These are phyloP conservation scores for Coemansia sp. DNA, from an alignment of 192 early-diverging fungal species.

Conservation along the genomic window DNA sequence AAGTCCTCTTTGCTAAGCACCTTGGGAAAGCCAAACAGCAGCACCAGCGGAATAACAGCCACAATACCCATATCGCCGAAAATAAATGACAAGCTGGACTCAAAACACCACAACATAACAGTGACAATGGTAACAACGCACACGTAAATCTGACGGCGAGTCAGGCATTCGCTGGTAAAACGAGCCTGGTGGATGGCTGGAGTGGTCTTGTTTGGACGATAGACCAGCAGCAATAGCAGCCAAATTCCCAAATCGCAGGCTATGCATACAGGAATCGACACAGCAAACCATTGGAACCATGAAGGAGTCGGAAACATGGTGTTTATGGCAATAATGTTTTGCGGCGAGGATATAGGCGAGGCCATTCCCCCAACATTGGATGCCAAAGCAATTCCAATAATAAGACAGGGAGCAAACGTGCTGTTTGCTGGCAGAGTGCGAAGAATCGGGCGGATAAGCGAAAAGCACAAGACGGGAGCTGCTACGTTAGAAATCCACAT, in stretches of 20 bases:
- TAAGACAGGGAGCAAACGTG: constrained; percentile 79
- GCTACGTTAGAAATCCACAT: constrained; percentile 99
- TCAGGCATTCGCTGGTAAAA: constrained; percentile 37
- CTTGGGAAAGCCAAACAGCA: constrained; percentile 84
- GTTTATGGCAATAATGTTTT: constrained; percentile 93
- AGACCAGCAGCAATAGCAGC: constrained; percentile 75
- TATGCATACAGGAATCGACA: constrained; percentile 83
- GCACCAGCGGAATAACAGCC: constrained; percentile 85
- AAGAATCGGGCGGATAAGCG: constrained; percentile 89
- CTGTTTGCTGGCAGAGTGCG: constrained; percentile 80
- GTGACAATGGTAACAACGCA: constrained; percentile 68
- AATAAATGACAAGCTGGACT: constrained; percentile 65
- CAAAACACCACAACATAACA: constrained; percentile 88
- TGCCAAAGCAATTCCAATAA: constrained; percentile 95
- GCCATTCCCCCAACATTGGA: constrained; percentile 98
- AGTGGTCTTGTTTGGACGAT: constrained; percentile 69
- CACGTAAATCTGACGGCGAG: constrained; percentile 73
- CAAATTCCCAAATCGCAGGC: constrained; percentile 79
- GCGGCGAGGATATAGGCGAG: constrained; percentile 94
- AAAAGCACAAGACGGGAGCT: constrained; percentile 94
- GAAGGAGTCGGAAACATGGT: constrained; percentile 86
- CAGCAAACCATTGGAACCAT: constrained; percentile 89
- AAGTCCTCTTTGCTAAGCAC: constrained; percentile 94
- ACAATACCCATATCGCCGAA: constrained; percentile 97
- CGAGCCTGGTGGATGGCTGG: constrained; percentile 58